Evolutionary conservation across 129 eudicot species (phyloP).

Genomic region (Flaveria ramosissima): DNA sequence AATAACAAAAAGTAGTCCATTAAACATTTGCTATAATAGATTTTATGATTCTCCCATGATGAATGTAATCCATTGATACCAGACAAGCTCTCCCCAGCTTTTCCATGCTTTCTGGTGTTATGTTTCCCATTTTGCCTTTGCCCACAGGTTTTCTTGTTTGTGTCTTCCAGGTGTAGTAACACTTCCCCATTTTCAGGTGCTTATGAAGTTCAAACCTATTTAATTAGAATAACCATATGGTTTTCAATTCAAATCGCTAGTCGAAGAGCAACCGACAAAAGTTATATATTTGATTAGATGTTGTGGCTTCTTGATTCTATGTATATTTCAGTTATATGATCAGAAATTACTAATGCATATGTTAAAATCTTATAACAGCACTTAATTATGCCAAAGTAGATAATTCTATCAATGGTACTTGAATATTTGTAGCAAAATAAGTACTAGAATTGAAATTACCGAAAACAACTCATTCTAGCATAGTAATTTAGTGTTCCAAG

Average conservation of each 20-base stretch:
- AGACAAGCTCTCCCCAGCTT: constrained; percentile 41
- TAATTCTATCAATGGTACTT: not conserved
- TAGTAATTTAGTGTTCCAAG: not conserved
- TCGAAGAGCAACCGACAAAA: not conserved
- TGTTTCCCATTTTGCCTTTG: constrained; percentile 57
- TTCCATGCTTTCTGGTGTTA: constrained; percentile 59
- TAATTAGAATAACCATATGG: not conserved
- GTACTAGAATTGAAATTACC: not conserved
- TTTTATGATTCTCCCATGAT: constrained; percentile 11
- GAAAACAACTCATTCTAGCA: not conserved
- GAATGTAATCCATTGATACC: constrained; percentile 24
- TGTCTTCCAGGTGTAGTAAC: constrained; percentile 25
- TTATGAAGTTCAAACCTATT: constrained; percentile 1
- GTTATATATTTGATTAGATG: not conserved
- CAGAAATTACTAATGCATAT: not conserved
- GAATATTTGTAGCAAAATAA: not conserved
- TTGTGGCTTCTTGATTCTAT: not conserved
- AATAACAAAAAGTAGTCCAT: not conserved
- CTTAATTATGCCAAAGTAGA: not conserved
- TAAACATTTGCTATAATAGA: not conserved
- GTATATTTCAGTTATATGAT: not conserved
- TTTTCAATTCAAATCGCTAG: not conserved
- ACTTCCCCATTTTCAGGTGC: constrained; percentile 21
- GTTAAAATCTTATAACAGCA: not conserved
- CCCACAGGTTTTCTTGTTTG: constrained; percentile 31